Base-by-base conservation (phyloP, 176 grass and related monocot genomes). In the Phyllostachys edulis region DNA sequence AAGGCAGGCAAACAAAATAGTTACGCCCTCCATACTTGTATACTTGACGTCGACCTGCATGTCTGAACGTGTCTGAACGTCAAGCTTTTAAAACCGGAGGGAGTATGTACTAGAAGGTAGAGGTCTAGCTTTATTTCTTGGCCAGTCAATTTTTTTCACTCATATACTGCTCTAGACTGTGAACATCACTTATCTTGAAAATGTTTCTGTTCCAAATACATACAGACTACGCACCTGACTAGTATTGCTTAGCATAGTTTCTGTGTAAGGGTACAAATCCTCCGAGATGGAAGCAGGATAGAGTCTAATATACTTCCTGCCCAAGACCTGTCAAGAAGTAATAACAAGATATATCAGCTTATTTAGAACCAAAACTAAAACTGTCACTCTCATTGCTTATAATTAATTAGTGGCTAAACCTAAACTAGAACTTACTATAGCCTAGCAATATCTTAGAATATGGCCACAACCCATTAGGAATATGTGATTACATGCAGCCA, bases 271-370 rank as follows among this genome's bases (percentile, higher is more conserved):
- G 81, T 94, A 95, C 68, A 95, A 66, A 24, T 89, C 85, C 62
- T 81, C 67, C 8, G 89, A 92, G 62, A 85, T 12, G 20, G 89
- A 89, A 82, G 87, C 73, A 85, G 83, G 77, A 87, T 98, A 98
- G 49, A 98, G 89, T 95, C 96, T 93, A 64, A 98, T 71, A 83
- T 98, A 98, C 27, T 95, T 98, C 78, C 93, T 92, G 65, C 96
- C 93, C 85, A 96, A 85, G 77, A 98, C 93, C 96, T 98, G 85
- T 73, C 27, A 79, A 82, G 15, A 68, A 79, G 56, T 73, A 55
- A 85, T n/a, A 76, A 70, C 20, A 50, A 83, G 7, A 79, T 10
- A 69, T 42, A 46, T 71, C 44, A 89, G 41, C 6, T 63, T 46
- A 68, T 18, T 24, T 77, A 82, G 56, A 70, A 78, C 67, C 15